phyloP scores from a whole-genome alignment of 108 stramenopile species.

The Pinguiococcus pyrenoidosus region DNA sequence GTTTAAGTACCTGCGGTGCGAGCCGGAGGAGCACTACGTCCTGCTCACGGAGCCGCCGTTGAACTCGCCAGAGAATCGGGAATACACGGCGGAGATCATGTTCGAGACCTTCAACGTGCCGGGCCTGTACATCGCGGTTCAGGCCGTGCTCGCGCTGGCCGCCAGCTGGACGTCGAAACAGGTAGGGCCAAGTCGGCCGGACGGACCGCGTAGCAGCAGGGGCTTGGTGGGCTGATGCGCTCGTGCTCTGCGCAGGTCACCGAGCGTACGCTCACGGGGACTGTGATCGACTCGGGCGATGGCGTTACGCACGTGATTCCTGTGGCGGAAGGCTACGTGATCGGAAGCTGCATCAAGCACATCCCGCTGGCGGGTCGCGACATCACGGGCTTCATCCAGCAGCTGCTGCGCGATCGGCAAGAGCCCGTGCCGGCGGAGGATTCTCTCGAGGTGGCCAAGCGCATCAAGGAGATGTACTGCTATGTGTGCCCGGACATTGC shows the following conservation, averaged over 20 bases:
- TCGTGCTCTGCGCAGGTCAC: conserved; percentile 3
- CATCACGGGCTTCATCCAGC: conserved; percentile 46
- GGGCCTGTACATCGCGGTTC: conserved; percentile 55
- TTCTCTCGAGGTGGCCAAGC: conserved; percentile 38
- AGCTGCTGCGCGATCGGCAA: conserved; percentile 44
- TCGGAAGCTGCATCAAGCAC: conserved; percentile 54
- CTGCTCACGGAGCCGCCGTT: conserved; percentile 57
- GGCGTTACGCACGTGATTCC: conserved; percentile 59
- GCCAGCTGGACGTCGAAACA: conserved; percentile 43
- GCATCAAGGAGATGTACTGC: conserved; percentile 49
- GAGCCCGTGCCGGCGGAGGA: conserved; percentile 51
- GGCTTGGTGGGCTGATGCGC: neutral
- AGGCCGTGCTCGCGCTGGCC: conserved; percentile 53
- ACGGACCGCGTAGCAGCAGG: neutral
- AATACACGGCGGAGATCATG: conserved; percentile 62
- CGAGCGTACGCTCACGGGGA: conserved; percentile 48
- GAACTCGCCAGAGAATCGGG: conserved; percentile 56
- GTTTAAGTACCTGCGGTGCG: conserved; percentile 50
- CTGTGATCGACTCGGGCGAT: conserved; percentile 53
- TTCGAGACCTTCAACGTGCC: conserved; percentile 63
- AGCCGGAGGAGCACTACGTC: conserved; percentile 56
- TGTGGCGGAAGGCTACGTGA: conserved; percentile 56
- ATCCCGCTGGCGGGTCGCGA: conserved; percentile 54
- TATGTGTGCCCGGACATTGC: conserved; percentile 50
- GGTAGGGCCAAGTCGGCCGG: too few species aligned